A percentile compares a stretch with the other conserved stretches of the same genome.
Conservation (phyloP, 768 basidiomycete genomes). For the Tylopilus balloui region DNA sequence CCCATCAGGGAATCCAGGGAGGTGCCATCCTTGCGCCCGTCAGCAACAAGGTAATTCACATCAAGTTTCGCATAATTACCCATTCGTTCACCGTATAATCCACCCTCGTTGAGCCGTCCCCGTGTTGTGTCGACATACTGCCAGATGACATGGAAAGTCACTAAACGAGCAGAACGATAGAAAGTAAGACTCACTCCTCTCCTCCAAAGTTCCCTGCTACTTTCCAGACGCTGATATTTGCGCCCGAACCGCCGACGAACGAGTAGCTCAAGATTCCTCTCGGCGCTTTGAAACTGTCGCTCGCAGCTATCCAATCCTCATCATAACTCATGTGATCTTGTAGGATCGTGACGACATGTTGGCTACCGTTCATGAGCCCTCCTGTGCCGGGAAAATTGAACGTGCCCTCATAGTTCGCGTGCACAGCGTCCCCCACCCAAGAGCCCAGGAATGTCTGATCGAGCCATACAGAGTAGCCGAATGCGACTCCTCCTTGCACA, state of each 20-base stretch:
- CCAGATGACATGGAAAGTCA: neutral
- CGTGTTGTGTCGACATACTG: slow-evolving; percentile 47
- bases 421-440: slow-evolving; percentile 18
- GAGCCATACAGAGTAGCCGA: slow-evolving; percentile 49
- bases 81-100: slow-evolving; percentile 52
- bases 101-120: slow-evolving; percentile 59
- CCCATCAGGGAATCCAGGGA: slow-evolving; percentile 51
- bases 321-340: slow-evolving; percentile 56
- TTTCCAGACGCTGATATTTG: slow-evolving; percentile 43
- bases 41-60: neutral
- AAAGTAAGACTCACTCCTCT: slow-evolving; percentile 34
- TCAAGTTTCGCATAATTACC: slow-evolving; percentile 13
- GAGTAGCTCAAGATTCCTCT: slow-evolving; percentile 46
- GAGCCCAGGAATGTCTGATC: slow-evolving; percentile 46
- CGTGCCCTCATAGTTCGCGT: slow-evolving; percentile 12
- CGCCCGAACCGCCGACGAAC: slow-evolving; percentile 38
- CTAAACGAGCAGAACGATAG: neutral
- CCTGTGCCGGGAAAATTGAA: slow-evolving; percentile 10
- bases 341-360: slow-evolving; percentile 45
- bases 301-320: slow-evolving; percentile 39
- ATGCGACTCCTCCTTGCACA: slow-evolving; percentile 44
- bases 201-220: slow-evolving; percentile 48
- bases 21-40: slow-evolving; percentile 43
- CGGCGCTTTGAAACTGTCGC: slow-evolving; percentile 45
- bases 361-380: slow-evolving; percentile 21